These are phyloP conservation scores for Termitomyces sp. DNA, from an alignment of 768 basidiomycete genomes.

Conservation along the genomic window DNA sequence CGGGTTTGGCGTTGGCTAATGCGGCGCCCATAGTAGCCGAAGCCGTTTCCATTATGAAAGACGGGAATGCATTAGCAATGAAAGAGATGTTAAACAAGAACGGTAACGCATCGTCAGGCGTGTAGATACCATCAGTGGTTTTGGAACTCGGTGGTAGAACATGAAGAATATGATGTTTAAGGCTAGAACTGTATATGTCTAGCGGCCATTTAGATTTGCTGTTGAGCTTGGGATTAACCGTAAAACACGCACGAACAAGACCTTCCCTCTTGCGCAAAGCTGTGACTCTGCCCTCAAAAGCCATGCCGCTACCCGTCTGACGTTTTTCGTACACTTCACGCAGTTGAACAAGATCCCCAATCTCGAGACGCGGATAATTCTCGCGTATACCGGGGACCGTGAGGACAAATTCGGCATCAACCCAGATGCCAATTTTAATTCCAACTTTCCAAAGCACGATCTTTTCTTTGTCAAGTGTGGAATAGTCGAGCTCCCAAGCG, in stretches of 20 bases:
- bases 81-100: constrained; percentile 45
- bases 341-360: constrained; percentile 41
- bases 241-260: constrained; percentile 35
- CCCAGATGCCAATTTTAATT: constrained; percentile 31
- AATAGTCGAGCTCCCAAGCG: constrained; percentile 40
- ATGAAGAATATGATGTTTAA: constrained; percentile 36
- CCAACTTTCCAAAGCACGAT: constrained; percentile 39
- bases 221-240: not conserved
- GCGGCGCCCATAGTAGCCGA: constrained; percentile 23
- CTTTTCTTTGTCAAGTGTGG: constrained; percentile 34
- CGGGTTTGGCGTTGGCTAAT: constrained; percentile 13
- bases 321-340: constrained; percentile 31
- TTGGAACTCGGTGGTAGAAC: constrained; percentile 20
- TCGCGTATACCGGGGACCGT: constrained; percentile 35
- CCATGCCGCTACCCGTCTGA: constrained; percentile 30
- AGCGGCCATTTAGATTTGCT: not conserved
- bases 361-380: constrained; percentile 34
- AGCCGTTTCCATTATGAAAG: constrained; percentile 39
- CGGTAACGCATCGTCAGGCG: constrained; percentile 31
- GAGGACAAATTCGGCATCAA: constrained; percentile 31
- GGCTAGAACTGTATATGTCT: constrained; percentile 37
- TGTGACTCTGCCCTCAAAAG: constrained; percentile 41
- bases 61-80: constrained; percentile 36
- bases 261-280: constrained; percentile 42
- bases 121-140: constrained; percentile 15